Base-by-base conservation (phyloP, 768 basidiomycete genomes). In the Amanita brunnescens region DNA sequence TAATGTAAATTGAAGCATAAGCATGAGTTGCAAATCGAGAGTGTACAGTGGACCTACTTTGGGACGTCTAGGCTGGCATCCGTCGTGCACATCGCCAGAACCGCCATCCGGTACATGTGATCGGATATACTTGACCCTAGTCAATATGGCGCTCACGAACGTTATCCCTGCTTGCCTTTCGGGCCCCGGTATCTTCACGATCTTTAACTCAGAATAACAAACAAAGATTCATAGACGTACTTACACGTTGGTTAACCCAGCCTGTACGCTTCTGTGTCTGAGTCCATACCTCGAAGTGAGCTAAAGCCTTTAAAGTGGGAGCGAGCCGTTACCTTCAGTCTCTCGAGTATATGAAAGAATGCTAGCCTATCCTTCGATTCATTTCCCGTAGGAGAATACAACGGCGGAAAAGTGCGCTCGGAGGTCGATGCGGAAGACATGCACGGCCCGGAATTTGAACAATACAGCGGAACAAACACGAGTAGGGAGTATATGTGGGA, bases 71-170 rank as follows among this genome's bases (percentile, higher is more conserved):
- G 75, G 0, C 71, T 74, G n/a, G 67, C 46, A 60, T 90, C 90
- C 0, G 90, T 83, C 5, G 81, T 78, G 54, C 91, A 87, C 81
- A 99, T 85, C 3, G 92, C 85, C 38, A 98, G 76, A n/a, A 97
- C 64, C 1, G 91, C 86, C 95, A 99, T 97, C 42, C 95, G 75
- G 64, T 92, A 90, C 95, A 96, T 97, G 61, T 97, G 94, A 65
- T 98, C 95, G 6, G 91, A 84, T 55, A 97, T 94, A 57, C 88
- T 91, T n/a, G n/a, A 21, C 14, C 26, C 2, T 9, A 32, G 10
- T 6, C 20, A 26, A 7, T 23, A 39, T 35, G 53, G 37, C 6
- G 54, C 20, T n/a, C 29, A 45, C 32, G 14, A 34, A 23, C 35
- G 6, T 38, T 34, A 42, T 1, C 21, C n/a, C n/a, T 24, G 48